Base-by-base conservation (phyloP, 1,139 yeast genomes). In the Kurtzmaniella quercitrusa region DNA sequence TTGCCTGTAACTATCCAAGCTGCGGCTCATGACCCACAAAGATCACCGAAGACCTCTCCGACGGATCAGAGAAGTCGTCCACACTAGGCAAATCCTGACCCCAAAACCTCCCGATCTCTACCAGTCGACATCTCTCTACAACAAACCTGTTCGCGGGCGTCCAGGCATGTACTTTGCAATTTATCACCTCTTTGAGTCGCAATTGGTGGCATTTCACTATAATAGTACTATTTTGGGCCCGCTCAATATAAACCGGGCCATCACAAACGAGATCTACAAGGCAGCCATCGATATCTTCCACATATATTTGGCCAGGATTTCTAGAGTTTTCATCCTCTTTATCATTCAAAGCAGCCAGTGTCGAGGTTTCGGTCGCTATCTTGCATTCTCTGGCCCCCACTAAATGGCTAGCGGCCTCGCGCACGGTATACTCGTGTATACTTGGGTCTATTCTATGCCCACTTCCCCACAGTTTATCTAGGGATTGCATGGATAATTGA, bases 121-220 rank as follows among this genome's bases (percentile, higher is more conserved):
- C 47, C 1, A 41, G 45, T 9, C 45, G 42, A 45, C 75, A 63
- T 38, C 60, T 52, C 47, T 74, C 79, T 14, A 72, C 63, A 3
- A 71, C 57, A 2, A 68, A 52, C 19, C 62, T 53, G 37, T 60
- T 53, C 27, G 60, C 63, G 3, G 49, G 49, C 2, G 62, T 62
- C 1, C 54, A 48, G 0, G 55, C 56, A 2, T 60, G 41, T 0
- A 73, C 43, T 1, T 50, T 46, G 31, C 65, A 56, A 37, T 61
- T 46, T 1, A 38, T 36, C 2, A 64, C 46, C 39, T 62, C 51
- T 48, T 72, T 77, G 12, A 74, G 52, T 25, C 79, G 50, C 38
- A 68, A 55, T 48, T 74, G 79, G 48, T 73, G 78, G 46, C 75
- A 64, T 12, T 50, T 41, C 2, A 66, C 46, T 3, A 61, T 44